These are phyloP conservation scores for Chondrus crispus DNA, from an alignment of 23 red algal genomes.

Conservation along the genomic window DNA sequence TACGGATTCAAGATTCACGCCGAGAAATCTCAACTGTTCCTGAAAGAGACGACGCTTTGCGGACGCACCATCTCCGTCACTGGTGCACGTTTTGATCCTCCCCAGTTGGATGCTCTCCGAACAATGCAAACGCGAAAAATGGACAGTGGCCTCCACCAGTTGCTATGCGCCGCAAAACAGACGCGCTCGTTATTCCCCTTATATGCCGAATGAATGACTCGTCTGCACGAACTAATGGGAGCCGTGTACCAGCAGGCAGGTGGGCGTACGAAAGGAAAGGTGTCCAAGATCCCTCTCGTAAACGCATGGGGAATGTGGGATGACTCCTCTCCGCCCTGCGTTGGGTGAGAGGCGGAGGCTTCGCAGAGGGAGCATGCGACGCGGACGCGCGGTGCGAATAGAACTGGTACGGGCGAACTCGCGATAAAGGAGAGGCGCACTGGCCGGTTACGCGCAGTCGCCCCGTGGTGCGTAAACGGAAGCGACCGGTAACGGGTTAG, in stretches of 20 bases:
- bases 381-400: too few species aligned
- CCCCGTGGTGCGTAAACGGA: too few species aligned
- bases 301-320: not conserved
- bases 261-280: not conserved
- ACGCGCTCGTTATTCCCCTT: not conserved
- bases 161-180: conserved; percentile 3
- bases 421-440: too few species aligned
- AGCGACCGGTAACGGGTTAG: too few species aligned
- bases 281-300: not conserved
- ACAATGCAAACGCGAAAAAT: not conserved
- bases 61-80: not conserved
- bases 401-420: too few species aligned
- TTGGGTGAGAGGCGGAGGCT: too few species aligned
- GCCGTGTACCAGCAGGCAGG: not conserved
- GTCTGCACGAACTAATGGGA: not conserved
- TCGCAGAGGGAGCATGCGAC: too few species aligned
- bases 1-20: not conserved
- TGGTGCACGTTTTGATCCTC: not conserved
- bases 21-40: not conserved
- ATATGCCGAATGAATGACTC: not conserved
- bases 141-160: not conserved
- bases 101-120: not conserved
- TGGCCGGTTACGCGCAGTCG: too few species aligned
- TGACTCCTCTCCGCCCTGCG: too few species aligned
- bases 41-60: not conserved